These are phyloP conservation scores for Paraphaeosphaeria sporulosa DNA, from an alignment of 2,329 filamentous ascomycete species.

Conservation along the genomic window DNA sequence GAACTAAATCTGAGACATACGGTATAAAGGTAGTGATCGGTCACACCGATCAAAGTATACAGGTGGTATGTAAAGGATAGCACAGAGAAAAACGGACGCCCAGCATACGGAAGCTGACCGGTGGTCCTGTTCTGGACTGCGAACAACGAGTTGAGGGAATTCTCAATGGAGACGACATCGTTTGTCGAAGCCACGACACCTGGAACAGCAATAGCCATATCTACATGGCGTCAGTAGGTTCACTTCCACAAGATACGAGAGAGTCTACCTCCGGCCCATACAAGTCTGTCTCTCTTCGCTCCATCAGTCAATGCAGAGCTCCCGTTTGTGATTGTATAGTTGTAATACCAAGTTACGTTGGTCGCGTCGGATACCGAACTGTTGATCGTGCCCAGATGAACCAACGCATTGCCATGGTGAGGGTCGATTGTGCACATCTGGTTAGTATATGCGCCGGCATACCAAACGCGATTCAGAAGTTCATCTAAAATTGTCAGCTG, in stretches of 20 bases:
- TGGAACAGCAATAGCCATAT: slow-evolving; percentile 66
- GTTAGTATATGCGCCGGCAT: slow-evolving; percentile 52
- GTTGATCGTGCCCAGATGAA: slow-evolving; percentile 41
- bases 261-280: slow-evolving; percentile 62
- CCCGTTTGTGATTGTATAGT: slow-evolving; percentile 52
- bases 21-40: slow-evolving; percentile 55
- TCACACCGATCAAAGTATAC: slow-evolving; percentile 56
- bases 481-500: slow-evolving; percentile 44
- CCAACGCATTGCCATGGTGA: slow-evolving; percentile 44
- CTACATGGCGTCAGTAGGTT: slow-evolving; percentile 37
- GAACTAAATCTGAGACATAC: slow-evolving; percentile 26
- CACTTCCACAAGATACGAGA: neutral
- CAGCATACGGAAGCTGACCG: slow-evolving; percentile 61
- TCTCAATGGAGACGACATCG: slow-evolving; percentile 60
- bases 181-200: slow-evolving; percentile 63
- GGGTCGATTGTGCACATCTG: slow-evolving; percentile 52
- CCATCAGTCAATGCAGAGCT: slow-evolving; percentile 57
- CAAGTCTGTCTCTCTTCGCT: slow-evolving; percentile 65
- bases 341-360: slow-evolving; percentile 52
- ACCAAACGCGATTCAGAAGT: slow-evolving; percentile 54
- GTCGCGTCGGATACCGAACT: slow-evolving; percentile 37
- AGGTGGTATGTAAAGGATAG: slow-evolving; percentile 65
- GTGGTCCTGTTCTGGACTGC: slow-evolving; percentile 51
- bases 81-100: slow-evolving; percentile 51
- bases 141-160: slow-evolving; percentile 59